phyloP scores from a whole-genome alignment of 768 basidiomycete species.

The Tulasnella sp. region DNA sequence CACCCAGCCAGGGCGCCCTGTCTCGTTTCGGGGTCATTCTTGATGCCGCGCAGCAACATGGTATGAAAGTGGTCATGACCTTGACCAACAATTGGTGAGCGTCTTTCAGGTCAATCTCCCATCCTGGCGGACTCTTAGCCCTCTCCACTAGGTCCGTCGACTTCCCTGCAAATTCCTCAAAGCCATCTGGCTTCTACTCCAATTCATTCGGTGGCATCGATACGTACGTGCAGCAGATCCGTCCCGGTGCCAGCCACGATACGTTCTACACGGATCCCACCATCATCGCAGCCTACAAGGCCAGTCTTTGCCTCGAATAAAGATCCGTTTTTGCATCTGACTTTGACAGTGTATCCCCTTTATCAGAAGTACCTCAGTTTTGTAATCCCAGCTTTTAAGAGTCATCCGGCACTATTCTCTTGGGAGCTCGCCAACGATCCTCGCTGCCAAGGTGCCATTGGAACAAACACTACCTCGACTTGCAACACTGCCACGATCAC shows the following conservation, averaged over 20 bases:
- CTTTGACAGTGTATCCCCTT: no score
- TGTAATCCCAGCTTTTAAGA: not conserved
- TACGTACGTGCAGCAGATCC: conserved; percentile 14
- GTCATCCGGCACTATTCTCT: conserved; percentile 9
- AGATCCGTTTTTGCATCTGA: not conserved
- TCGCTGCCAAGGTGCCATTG: conserved; percentile 3
- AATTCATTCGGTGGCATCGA: conserved; percentile 16
- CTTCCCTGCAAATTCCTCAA: not conserved
- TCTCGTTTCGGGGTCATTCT: conserved; percentile 11
- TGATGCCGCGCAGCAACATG: not conserved
- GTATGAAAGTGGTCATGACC: conserved; percentile 8
- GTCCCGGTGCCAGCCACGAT: conserved; percentile 9
- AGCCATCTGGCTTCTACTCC: conserved; percentile 9
- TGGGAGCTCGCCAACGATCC: conserved; percentile 18
- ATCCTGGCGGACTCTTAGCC: not conserved
- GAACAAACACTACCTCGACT: not conserved
- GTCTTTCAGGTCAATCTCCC: not conserved
- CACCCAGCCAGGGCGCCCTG: conserved; percentile 13
- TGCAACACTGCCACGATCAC: conserved; percentile 48
- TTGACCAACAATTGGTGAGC: conserved; percentile 18
- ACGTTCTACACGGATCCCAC: conserved; percentile 16
- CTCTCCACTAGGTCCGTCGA: not conserved
- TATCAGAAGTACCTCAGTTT: conserved; percentile 3
- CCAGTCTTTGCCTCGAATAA: no score
- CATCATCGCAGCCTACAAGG: conserved; percentile 12